phyloP scores from a whole-genome alignment of 306 rosid species.

The Trifolium subterraneum region DNA sequence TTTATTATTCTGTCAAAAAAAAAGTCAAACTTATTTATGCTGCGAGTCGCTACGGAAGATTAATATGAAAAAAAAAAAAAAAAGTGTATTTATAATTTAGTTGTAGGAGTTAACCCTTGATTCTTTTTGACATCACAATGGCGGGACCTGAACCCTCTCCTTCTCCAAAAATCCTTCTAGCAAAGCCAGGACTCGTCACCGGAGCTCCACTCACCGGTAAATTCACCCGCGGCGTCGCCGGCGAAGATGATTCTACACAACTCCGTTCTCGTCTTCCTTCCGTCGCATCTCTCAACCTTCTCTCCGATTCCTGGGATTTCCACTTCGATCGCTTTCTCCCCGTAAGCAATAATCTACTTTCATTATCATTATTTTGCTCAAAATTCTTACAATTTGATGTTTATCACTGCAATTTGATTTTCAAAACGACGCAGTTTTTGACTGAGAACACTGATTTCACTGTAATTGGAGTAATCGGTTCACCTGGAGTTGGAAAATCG shows the following conservation, averaged over 20 bases:
- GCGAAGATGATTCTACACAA: slow-evolving; percentile 67
- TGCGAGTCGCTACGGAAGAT: too few relatives aligned
- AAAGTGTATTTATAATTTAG: too few relatives aligned
- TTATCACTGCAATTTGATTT: not conserved
- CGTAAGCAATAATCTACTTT: slow-evolving; percentile 42
- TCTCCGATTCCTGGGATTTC: slow-evolving; percentile 91
- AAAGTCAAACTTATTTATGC: too few relatives aligned
- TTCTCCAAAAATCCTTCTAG: slow-evolving; percentile 79
- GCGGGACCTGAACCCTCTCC: slow-evolving; percentile 56
- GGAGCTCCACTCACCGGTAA: slow-evolving; percentile 60
- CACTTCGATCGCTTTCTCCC: slow-evolving; percentile 95
- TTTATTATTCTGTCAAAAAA: too few relatives aligned
- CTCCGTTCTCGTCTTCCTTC: slow-evolving; percentile 83
- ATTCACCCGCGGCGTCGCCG: slow-evolving; percentile 62
- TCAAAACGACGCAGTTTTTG: slow-evolving; percentile 64
- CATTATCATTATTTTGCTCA: not conserved
- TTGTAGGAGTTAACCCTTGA: too few relatives aligned
- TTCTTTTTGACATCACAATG: slow-evolving; percentile 13
- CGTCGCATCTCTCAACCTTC: slow-evolving; percentile 85
- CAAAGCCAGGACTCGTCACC: slow-evolving; percentile 76
- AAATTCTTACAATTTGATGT: slow-evolving; percentile 1
- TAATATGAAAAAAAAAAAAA: too few relatives aligned
- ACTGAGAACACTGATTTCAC: slow-evolving; percentile 86
- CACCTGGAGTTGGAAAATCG: slow-evolving; percentile 88
- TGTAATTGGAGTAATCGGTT: slow-evolving; percentile 88